A percentile compares a stretch with the other conserved stretches of the same genome.
Conservation (phyloP, 345 rosid species). For the Citrus trifoliata region DNA sequence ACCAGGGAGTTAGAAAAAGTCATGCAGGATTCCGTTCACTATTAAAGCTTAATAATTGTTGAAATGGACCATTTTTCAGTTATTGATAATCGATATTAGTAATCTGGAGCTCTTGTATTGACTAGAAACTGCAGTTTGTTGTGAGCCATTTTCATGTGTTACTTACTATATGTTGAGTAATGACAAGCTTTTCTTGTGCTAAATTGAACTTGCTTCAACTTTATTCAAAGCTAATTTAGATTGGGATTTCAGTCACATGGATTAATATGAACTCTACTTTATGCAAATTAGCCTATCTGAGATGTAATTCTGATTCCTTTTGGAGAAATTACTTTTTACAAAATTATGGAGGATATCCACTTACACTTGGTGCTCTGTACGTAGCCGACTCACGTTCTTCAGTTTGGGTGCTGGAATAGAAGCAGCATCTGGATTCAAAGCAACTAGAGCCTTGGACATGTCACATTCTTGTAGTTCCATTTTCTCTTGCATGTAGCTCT, state of each 20-base stretch:
- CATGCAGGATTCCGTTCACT: background rate
- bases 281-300: slow-evolving; percentile 4
- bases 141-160: background rate
- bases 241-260: background rate
- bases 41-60: background rate
- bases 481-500: slow-evolving; percentile 54
- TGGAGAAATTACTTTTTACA: background rate
- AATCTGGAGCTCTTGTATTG: background rate
- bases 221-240: slow-evolving; percentile 8
- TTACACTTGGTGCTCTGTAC: slow-evolving; percentile 98
- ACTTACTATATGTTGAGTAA: background rate
- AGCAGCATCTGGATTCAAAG: slow-evolving; percentile 62
- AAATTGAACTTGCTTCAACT: slow-evolving; percentile 5
- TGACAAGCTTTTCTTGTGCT: background rate
- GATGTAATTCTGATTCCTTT: background rate
- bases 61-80: background rate
- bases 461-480: slow-evolving; percentile 74
- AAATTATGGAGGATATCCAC: slow-evolving; percentile 29
- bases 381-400: slow-evolving; percentile 73
- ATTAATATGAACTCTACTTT: background rate
- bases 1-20: slow-evolving; percentile 15
- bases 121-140: background rate
- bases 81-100: background rate
- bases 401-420: slow-evolving; percentile 69
- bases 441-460: slow-evolving; percentile 82